Evolutionary conservation across 2,329 filamentous ascomycete genomes (phyloP), one percentile per base, ranked within the genome.

Genomic region (Knoxdaviesia proteae): DNA sequence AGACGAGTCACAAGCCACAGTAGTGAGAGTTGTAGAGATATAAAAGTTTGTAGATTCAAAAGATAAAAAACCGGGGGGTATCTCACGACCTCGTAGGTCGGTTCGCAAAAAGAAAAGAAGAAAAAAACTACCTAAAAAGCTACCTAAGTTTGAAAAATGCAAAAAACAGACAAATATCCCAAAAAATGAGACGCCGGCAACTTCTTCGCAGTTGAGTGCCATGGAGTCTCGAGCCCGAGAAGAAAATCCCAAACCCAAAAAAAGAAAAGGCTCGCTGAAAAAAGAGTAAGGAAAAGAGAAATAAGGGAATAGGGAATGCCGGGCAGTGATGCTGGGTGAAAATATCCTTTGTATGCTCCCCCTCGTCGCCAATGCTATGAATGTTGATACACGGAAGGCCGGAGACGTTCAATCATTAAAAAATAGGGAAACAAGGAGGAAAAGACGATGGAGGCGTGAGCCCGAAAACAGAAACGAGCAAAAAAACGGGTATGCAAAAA

Each of bases 91-190:
- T 31, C 32, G 10, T 40, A 39, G 38, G 9, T 41, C 32, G 37
- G 40, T 42, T 39, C 20, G 20, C 20, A 20, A 20, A 20, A 20
- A 20, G 40, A 45, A 32, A 40, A 39, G 36, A 45, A 11, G 38
- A 41, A 32, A 7, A 40, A 44, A 34, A 42, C 39, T 36, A 44
- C 39, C 43, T 41, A 43, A 43, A 42, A 39, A 31, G 31, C 11
- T 32, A 10, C 29, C 20, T 30, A 41, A 8, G 32, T 29, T 39
- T 40, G 43, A 40, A 42, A 42, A 42, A 42, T 36, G 40, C 36
- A 37, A 30, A 36, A 33, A 10, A 11, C n/a, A 34, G 32, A 34
- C 38, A 40, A 45, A 36, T 39, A 42, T 33, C 20, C 31, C 9
- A 29, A 42, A 36, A 29, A 41, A 41, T 36, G 30, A 44, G 37